A percentile compares a stretch with the other conserved stretches of the same genome.
These are phyloP conservation scores for Betula pendula DNA, from an alignment of 306 rosid genomes.

Conservation along the genomic window DNA sequence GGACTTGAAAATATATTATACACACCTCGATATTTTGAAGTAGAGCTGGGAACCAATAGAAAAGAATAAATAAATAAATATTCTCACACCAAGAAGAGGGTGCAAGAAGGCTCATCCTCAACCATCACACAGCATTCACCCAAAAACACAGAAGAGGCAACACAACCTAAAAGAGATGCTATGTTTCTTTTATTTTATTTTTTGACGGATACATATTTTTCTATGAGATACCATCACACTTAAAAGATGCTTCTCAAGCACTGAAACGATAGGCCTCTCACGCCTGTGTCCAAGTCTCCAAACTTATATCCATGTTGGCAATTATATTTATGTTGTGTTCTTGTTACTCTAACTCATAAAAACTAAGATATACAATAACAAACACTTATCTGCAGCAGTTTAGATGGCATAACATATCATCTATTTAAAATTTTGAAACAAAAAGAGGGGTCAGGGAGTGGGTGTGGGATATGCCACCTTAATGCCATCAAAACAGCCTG, in stretches of 20 bases:
- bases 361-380: neutral
- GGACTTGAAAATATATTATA: too few relatives aligned
- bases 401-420: conserved; percentile 15
- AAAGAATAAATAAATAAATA: too few relatives aligned
- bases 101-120: too few relatives aligned
- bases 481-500: conserved; percentile 65
- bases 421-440: neutral
- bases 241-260: conserved; percentile 1
- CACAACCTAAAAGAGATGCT: too few relatives aligned
- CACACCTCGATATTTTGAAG: too few relatives aligned
- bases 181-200: too few relatives aligned
- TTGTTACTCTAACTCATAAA: neutral
- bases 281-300: neutral
- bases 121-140: too few relatives aligned
- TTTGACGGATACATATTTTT: too few relatives aligned
- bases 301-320: neutral
- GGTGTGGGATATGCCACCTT: conserved; percentile 43
- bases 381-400: neutral
- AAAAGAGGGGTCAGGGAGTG: neutral
- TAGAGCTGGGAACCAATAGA: too few relatives aligned
- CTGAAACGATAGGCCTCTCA: neutral
- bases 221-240: neutral
- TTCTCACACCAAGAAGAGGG: too few relatives aligned
- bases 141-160: too few relatives aligned
- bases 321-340: neutral